Conservation (phyloP, 345 rosid species). For the Populus simonii region DNA sequence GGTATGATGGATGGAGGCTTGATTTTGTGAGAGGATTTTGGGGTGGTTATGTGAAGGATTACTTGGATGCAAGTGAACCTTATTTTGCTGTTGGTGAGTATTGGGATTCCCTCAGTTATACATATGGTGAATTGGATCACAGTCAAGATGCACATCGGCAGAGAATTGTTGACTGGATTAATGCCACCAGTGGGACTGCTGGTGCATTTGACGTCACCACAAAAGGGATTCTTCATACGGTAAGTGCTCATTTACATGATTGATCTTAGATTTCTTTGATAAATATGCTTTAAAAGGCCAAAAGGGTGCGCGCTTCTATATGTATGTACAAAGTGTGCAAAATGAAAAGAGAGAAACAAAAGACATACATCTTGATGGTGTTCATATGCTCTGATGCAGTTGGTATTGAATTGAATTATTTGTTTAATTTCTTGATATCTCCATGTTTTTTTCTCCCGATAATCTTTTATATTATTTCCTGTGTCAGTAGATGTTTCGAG, state of each 20-base stretch:
- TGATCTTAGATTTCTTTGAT: not conserved
- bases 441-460: too few relatives aligned
- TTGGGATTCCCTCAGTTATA: constrained; percentile 92
- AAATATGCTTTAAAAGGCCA: too few relatives aligned
- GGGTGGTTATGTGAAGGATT: constrained; percentile 99
- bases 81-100: constrained; percentile 90
- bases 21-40: constrained; percentile 98
- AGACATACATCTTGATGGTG: too few relatives aligned
- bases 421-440: too few relatives aligned
- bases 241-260: constrained; percentile 30
- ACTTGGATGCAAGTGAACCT: constrained; percentile 79
- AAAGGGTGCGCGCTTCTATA: too few relatives aligned
- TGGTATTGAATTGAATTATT: too few relatives aligned
- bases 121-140: constrained; percentile 86
- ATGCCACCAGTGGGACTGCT: constrained; percentile 72
- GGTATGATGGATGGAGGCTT: constrained; percentile 99
- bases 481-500: too few relatives aligned
- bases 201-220: constrained; percentile 99
- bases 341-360: too few relatives aligned
- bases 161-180: constrained; percentile 90
- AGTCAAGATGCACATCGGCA: constrained; percentile 95
- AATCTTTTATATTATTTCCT: too few relatives aligned
- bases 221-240: constrained; percentile 89
- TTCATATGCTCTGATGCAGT: too few relatives aligned
- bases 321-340: too few relatives aligned